Percentiles rank a stretch among this genome's conserved stretches.
Evolutionary conservation across 176 grass and related monocot species (phyloP).

Genomic region (Oryza meyeriana): DNA sequence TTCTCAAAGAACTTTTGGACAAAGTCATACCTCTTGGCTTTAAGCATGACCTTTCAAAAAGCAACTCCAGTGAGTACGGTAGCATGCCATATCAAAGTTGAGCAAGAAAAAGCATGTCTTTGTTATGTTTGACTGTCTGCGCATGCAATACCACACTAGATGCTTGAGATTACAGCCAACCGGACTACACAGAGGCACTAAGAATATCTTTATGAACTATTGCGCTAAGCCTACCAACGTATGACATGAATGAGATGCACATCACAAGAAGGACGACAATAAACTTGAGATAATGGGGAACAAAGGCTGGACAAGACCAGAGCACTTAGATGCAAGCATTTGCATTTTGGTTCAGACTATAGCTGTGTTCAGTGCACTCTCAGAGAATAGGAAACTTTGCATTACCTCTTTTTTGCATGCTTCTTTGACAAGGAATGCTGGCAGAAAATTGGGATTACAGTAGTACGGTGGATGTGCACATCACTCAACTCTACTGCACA

Average conservation of each 20-base stretch:
- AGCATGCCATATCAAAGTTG: conserved; percentile 24
- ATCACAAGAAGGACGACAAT: not conserved
- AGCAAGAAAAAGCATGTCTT: not conserved
- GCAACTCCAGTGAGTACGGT: conserved; percentile 40
- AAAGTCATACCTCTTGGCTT: conserved; percentile 79
- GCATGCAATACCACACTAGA: not conserved
- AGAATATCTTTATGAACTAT: not conserved
- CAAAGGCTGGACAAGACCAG: not conserved
- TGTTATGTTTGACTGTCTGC: not conserved
- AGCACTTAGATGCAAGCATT: not conserved
- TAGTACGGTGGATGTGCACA: no score
- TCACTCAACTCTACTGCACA: no score
- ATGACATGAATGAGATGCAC: conserved; percentile 20
- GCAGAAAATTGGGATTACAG: not conserved
- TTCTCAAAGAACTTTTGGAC: conserved; percentile 85
- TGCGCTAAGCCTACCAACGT: not conserved
- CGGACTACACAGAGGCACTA: not conserved
- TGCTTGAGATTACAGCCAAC: not conserved
- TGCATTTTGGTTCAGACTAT: not conserved
- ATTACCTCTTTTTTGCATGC: not conserved
- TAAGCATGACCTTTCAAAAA: conserved; percentile 90
- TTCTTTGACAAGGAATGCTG: not conserved
- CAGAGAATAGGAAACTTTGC: not conserved
- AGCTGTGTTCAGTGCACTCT: no score
- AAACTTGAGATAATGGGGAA: conserved; percentile 8